phyloP scores from a whole-genome alignment of 2,329 filamentous ascomycete species.

The Neoascochyta sp. region DNA sequence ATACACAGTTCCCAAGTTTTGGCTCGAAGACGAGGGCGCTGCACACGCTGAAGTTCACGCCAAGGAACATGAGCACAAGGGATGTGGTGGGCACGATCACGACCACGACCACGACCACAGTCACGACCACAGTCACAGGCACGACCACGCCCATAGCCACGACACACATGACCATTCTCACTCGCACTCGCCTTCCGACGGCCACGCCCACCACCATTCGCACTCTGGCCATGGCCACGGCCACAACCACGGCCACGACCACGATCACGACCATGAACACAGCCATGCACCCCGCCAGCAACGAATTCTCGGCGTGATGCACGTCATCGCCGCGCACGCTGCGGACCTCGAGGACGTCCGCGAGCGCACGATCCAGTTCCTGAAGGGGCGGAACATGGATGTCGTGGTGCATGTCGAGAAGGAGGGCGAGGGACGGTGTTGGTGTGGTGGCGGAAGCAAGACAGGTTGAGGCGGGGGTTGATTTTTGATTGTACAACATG shows the following conservation, averaged over 20 bases:
- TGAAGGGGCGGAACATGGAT: constrained; percentile 69
- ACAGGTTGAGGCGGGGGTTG: constrained; percentile 16
- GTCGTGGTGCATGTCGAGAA: constrained; percentile 83
- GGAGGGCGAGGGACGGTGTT: constrained; percentile 68
- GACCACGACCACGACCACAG: constrained; percentile 29
- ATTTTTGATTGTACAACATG: no score
- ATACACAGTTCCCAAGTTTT: constrained; percentile 86
- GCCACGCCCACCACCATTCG: constrained; percentile 15
- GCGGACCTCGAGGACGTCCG: constrained; percentile 79
- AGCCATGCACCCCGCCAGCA: constrained; percentile 28
- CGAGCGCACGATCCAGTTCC: constrained; percentile 68
- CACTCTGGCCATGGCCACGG: constrained; percentile 35
- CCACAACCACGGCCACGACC: constrained; percentile 23
- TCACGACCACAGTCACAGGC: constrained; percentile 30
- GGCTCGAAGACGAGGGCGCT: constrained; percentile 69
- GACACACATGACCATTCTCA: constrained; percentile 28
- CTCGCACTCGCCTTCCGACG: constrained; percentile 10
- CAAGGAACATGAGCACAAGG: constrained; percentile 37
- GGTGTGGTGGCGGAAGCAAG: constrained; percentile 54
- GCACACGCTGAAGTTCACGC: constrained; percentile 42
- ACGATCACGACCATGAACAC: constrained; percentile 37
- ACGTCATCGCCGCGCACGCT: constrained; percentile 70
- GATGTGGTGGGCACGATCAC: constrained; percentile 22
- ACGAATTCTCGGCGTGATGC: constrained; percentile 76
- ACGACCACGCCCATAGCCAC: constrained; percentile 38